Percentiles rank a stretch among this genome's conserved stretches.
These are phyloP conservation scores for Fonsecaea multimorphosa DNA, from an alignment of 2,329 filamentous ascomycete genomes.

Conservation along the genomic window DNA sequence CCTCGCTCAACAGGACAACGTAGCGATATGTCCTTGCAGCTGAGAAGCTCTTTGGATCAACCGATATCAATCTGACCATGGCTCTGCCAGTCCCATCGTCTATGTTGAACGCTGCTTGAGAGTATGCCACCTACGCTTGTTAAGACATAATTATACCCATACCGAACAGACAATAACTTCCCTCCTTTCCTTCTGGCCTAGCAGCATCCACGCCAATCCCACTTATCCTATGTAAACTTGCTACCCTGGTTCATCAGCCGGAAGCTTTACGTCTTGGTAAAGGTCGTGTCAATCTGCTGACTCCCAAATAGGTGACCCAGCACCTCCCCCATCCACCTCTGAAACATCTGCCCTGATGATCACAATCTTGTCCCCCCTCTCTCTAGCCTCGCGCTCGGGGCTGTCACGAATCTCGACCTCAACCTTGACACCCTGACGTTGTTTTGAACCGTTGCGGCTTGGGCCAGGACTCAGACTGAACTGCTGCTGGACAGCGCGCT, in stretches of 20 bases:
- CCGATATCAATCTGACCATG: neutral
- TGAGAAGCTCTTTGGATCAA: neutral
- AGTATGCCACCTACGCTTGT: neutral
- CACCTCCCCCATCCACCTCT: conserved; percentile 16
- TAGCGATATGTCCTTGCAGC: neutral
- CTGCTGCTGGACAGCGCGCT: conserved; percentile 31
- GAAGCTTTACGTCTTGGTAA: neutral
- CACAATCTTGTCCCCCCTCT: conserved; percentile 35
- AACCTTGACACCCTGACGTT: conserved; percentile 33
- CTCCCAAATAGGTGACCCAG: neutral
- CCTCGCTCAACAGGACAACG: neutral
- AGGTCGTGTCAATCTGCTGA: neutral
- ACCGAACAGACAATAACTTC: neutral
- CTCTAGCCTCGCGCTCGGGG: conserved; percentile 34
- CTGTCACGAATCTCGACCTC: conserved; percentile 38
- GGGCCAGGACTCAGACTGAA: conserved; percentile 33
- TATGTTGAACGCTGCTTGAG: neutral
- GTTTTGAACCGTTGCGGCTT: conserved; percentile 35
- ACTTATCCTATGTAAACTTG: neutral
- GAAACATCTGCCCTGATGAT: conserved; percentile 34
- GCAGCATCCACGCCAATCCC: neutral
- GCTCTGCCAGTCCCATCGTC: neutral
- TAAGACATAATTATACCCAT: neutral
- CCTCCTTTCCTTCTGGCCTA: neutral
- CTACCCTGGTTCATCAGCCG: neutral